Evolutionary conservation across 257 asterid species (phyloP).

Genomic region (Nicotiana attenuata): DNA sequence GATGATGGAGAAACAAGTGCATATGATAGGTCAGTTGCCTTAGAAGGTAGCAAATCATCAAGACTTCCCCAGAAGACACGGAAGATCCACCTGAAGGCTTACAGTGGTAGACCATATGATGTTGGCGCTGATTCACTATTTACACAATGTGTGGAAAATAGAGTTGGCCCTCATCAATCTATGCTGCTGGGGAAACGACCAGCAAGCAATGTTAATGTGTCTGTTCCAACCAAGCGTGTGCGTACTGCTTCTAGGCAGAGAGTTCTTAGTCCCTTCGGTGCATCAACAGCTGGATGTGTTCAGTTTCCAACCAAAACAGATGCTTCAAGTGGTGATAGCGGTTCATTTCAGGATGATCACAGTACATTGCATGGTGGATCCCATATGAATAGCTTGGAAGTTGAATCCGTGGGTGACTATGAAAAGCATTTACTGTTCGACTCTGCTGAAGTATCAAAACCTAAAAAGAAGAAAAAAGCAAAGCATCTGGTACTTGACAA

Average conservation of each 20-base stretch:
- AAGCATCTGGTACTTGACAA: constrained; percentile 56
- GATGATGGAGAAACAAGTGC: constrained; percentile 82
- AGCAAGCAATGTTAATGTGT: constrained; percentile 65
- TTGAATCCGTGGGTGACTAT: constrained; percentile 66
- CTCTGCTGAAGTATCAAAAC: constrained; percentile 65
- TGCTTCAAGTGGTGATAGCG: constrained; percentile 95
- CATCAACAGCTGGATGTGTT: constrained; percentile 58
- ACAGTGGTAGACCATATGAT: constrained; percentile 53
- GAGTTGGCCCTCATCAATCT: constrained; percentile 47
- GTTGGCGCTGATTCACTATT: constrained; percentile 48
- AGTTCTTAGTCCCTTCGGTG: constrained; percentile 64
- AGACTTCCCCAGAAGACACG: constrained; percentile 65
- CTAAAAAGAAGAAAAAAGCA: constrained; percentile 84
- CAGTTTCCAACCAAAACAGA: constrained; percentile 68
- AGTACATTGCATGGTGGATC: constrained; percentile 69
- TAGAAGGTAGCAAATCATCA: constrained; percentile 50
- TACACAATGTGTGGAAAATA: constrained; percentile 52
- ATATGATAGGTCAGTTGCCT: constrained; percentile 45
- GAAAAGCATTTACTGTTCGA: constrained; percentile 61
- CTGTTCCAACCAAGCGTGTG: constrained; percentile 88
- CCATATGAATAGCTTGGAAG: constrained; percentile 54
- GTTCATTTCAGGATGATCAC: constrained; percentile 92
- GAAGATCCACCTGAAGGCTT: constrained; percentile 47
- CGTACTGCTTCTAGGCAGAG: constrained; percentile 84
- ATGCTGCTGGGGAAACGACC: constrained; percentile 59